Percentiles rank a stretch among this genome's conserved stretches.
These are phyloP conservation scores for Boletus coffeatus DNA, from an alignment of 1,284 basidiomycete species.

Conservation along the genomic window DNA sequence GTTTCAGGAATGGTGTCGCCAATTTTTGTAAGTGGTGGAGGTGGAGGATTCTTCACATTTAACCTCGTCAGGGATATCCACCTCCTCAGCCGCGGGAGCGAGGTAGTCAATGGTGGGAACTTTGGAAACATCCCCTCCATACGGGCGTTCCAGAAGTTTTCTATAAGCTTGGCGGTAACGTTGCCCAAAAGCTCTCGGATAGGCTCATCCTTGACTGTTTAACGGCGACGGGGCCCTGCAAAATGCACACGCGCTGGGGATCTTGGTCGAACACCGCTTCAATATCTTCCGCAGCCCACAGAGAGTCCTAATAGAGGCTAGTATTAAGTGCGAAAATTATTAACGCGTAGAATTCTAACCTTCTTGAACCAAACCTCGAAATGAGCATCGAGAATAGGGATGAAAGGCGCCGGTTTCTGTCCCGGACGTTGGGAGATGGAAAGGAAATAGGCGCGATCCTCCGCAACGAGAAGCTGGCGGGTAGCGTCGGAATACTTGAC, in stretches of 20 bases:
- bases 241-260: conserved; percentile 72
- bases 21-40: conserved; percentile 52
- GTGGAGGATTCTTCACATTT: conserved; percentile 40
- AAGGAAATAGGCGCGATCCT: conserved; percentile 95
- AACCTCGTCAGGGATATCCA: conserved; percentile 43
- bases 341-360: conserved; percentile 38
- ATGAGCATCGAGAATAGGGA: conserved; percentile 89
- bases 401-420: conserved; percentile 99
- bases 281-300: conserved; percentile 98
- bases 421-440: conserved; percentile 91
- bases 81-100: conserved; percentile 44
- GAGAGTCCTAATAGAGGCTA: conserved; percentile 65
- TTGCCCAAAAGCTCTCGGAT: conserved; percentile 89
- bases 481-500: conserved; percentile 77
- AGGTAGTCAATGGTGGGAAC: conserved; percentile 90
- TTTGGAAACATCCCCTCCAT: conserved; percentile 72
- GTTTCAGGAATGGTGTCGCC: conserved; percentile 52
- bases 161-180: conserved; percentile 75
- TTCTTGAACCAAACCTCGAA: conserved; percentile 99
- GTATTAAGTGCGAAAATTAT: conserved; percentile 16
- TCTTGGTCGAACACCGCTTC: conserved; percentile 99
- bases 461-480: conserved; percentile 86
- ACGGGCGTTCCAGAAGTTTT: conserved; percentile 78
- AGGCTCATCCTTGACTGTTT: conserved; percentile 88
- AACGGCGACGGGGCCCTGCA: conserved; percentile 94